Percentiles rank a stretch among this genome's conserved stretches.
Evolutionary conservation across 2,329 filamentous ascomycete species (phyloP).

Genomic region (Diaporthe nobilis): DNA sequence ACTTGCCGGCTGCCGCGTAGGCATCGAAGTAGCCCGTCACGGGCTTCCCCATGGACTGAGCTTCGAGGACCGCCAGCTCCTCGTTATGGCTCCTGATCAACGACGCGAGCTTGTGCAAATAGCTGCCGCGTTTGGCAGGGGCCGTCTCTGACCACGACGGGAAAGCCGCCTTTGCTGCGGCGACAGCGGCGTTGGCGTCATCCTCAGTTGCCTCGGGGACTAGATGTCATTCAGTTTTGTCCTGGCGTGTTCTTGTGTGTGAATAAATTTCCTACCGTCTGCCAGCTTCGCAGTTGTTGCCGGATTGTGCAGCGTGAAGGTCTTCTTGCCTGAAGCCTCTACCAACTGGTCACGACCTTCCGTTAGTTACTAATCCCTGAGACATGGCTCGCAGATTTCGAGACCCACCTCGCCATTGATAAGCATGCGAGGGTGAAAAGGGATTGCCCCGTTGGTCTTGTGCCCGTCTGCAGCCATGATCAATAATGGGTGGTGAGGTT

Average conservation of each 20-base stretch:
- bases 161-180: conserved; percentile 59
- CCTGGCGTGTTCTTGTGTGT: not conserved
- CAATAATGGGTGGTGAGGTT: too few species aligned
- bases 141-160: conserved; percentile 60
- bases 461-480: conserved; percentile 14
- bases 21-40: conserved; percentile 56
- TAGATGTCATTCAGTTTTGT: conserved; percentile 34
- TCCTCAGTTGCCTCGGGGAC: conserved; percentile 60
- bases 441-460: not conserved
- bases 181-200: conserved; percentile 60
- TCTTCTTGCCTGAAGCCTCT: conserved; percentile 59
- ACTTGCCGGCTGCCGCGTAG: conserved; percentile 51
- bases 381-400: not conserved
- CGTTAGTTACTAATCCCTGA: not conserved
- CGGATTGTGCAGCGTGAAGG: conserved; percentile 61
- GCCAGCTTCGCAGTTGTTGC: conserved; percentile 56
- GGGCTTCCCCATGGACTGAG: conserved; percentile 61
- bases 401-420: conserved; percentile 58
- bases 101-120: conserved; percentile 61
- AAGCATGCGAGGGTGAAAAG: conserved; percentile 57
- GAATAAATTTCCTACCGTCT: conserved; percentile 45
- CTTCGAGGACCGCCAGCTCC: conserved; percentile 61
- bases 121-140: conserved; percentile 55
- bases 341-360: conserved; percentile 54
- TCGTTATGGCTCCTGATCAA: conserved; percentile 57